Evolutionary conservation across 305 asterid species (phyloP), one percentile per base, ranked within the genome.

Genomic region (Petunia hybrid): DNA sequence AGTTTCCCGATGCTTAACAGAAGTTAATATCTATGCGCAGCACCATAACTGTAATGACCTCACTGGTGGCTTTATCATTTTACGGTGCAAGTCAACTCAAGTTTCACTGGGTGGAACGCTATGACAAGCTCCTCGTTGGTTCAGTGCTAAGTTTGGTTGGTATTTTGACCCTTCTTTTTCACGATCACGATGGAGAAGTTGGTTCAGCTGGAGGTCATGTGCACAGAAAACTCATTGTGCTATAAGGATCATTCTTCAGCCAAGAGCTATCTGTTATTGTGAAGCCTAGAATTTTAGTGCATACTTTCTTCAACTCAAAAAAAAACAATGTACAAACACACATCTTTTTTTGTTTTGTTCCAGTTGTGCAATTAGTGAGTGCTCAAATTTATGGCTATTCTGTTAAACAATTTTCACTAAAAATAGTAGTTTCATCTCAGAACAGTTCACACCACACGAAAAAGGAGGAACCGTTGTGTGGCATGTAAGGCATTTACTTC

Each of bases 41-140:
- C 91, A 95, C 98, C 43, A 90, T 94, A 78, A 89, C 95, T 46
- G 98, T 93, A 51, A 96, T 96, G 99, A 96, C 97, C 6, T 96
- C 99, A 1, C 87, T 96, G 63, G 99, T 96, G 87, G 99, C 99
- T 3, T 95, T 96, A 81, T 96, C 98, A n/a, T 94, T 91, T 89
- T 96, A 96, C 45, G 99, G 99, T 80, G 98, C 99, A 65, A 96
- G 97, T 85, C 98, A 93, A 90, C 94, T 96, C 69, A 94, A 93
- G 92, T 94, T 96, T 85, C 98, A 93, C 82, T 94, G 98, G 98
- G 97, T 89, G 81, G 98, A 96, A 84, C 97, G 95, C 61, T 92
- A 96, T 1, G 98, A 96, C 90, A 93, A 93, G 90, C 97, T 96
- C 84, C 98, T 96, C 16, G 99, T 93, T 7, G 99, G 98, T 69